Base-by-base conservation (phyloP, 192 early-diverging fungal genomes). In the Entrophospora sp. region DNA sequence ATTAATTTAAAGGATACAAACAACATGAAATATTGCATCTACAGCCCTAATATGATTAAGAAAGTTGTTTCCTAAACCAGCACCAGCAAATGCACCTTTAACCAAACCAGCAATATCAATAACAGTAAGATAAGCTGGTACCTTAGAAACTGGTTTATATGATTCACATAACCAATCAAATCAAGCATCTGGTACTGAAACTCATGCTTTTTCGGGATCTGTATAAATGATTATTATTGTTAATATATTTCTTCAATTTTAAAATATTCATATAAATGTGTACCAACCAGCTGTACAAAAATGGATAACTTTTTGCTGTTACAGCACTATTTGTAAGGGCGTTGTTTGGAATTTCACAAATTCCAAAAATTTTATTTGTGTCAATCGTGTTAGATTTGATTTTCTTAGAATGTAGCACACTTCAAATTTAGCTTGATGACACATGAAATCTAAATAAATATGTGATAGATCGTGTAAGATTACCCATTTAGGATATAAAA, bases 31-130 rank as follows among this genome's bases (percentile, higher is more conserved):
- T 63, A 91, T 87, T 12, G 85, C 91, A 73, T 91, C 89, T 1
- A 91, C 91, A 24, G 91, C 83, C 40, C 81, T 78, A 58, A 99
- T 90, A 76, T 99, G 89, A 18, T 87, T 87, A 81, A 99, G 78
- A 82, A 99, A 99, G 58, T 89, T 89, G 66, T 99, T 99, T 59
- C 96, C 90, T 37, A 92, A 77, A 25, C 90, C 90, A 42, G 81
- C 85, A 32, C 90, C 90, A 10, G 79, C 75, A 14, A 88, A 71
- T 31, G 90, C 90, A 62, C 91, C 91, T 78, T 92, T 95, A n/a
- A 98, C 93, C 38, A 98, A 80, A 20, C 96, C 96, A 65, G 96
- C 96, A 80, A 98, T 98, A 78, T 98, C 96, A 61, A 91, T 94
- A 37, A 94, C 88, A 3, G 93, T 92, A 64, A 98, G 83, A 79